Evolutionary conservation across 1,284 basidiomycete species (phyloP).

Genomic region (Fomes fomentarius): DNA sequence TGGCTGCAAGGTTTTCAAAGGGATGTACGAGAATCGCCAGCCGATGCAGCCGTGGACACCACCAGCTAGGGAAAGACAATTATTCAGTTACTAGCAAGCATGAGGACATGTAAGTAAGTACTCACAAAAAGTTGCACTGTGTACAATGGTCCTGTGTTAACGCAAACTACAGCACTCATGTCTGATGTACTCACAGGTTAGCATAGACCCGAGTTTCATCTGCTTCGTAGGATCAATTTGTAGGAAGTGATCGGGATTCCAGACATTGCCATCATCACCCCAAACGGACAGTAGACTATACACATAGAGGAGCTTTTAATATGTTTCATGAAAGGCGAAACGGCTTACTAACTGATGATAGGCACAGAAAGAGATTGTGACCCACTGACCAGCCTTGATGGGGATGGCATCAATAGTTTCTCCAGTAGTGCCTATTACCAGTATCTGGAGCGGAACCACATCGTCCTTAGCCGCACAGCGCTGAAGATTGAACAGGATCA

Average conservation of each 20-base stretch:
- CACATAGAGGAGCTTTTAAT: neutral
- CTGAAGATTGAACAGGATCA: conserved; percentile 23
- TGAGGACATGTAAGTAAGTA: neutral
- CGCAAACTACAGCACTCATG: no score
- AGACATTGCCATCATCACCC: conserved; percentile 52
- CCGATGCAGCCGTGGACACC: conserved; percentile 3
- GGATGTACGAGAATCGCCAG: conserved; percentile 50
- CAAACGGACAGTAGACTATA: conserved; percentile 43
- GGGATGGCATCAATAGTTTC: conserved; percentile 32
- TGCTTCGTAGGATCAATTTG: conserved; percentile 40
- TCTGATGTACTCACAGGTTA: conserved; percentile 47
- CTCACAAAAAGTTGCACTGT: conserved; percentile 1
- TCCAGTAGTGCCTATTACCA: conserved; percentile 22
- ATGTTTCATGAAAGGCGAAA: neutral
- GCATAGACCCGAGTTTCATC: conserved; percentile 50
- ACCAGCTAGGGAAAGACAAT: neutral
- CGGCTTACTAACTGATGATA: conserved; percentile 34
- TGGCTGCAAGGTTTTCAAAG: no score
- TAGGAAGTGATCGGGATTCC: conserved; percentile 56
- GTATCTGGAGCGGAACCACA: conserved; percentile 28
- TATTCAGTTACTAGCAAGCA: no score
- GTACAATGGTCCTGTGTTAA: no score
- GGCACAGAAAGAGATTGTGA: conserved; percentile 36
- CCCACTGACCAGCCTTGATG: conserved; percentile 34
- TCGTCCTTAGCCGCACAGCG: conserved; percentile 30